These are phyloP conservation scores for Aspergillus panamensis DNA, from an alignment of 495 filamentous ascomycete genomes.

Conservation along the genomic window DNA sequence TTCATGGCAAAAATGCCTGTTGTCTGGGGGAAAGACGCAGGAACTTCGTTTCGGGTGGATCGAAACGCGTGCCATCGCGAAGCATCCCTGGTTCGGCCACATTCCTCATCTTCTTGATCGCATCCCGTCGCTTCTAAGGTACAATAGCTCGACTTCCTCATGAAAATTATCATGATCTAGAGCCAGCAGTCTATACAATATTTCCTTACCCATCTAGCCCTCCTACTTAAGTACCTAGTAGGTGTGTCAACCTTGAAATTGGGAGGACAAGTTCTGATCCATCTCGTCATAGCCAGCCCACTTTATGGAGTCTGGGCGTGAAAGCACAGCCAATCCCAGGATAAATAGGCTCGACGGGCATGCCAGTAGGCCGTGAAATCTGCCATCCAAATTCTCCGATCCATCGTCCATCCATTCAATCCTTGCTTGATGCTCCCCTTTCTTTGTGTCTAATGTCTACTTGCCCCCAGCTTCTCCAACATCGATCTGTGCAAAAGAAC, in stretches of 20 bases:
- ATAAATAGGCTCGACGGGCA: constrained; percentile 2
- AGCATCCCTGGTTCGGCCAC: constrained; percentile 14
- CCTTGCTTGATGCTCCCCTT: background rate
- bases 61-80: constrained; percentile 19
- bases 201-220: background rate
- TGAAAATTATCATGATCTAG: background rate
- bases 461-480: background rate
- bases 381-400: constrained; percentile 12
- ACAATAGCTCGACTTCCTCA: background rate
- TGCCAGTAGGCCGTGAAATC: background rate
- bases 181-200: background rate
- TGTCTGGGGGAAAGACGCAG: constrained; percentile 13
- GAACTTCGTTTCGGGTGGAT: constrained; percentile 9
- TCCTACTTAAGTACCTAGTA: no score
- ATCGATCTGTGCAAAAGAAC: background rate
- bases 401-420: background rate
- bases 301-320: background rate
- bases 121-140: background rate
- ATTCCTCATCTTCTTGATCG: background rate
- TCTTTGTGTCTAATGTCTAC: background rate
- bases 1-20: constrained; percentile 4
- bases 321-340: background rate
- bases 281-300: background rate
- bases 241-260: background rate
- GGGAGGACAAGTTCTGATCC: background rate